Percentiles rank a stretch among this genome's conserved stretches.
phyloP scores from a whole-genome alignment of 2,329 filamentous ascomycete genomes.

The Amauroascus niger region DNA sequence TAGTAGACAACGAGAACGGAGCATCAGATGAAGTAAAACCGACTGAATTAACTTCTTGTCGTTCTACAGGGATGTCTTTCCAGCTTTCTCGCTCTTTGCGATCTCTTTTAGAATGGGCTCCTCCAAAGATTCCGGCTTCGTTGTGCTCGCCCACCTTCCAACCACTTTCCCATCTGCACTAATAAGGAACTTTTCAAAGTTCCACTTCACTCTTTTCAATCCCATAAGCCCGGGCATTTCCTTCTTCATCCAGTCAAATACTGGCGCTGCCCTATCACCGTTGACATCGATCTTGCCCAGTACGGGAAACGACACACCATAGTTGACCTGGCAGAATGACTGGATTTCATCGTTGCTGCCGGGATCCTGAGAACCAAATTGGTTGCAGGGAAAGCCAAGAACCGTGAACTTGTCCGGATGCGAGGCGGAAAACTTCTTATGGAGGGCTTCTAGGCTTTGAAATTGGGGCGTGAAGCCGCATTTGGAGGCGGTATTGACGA shows the following conservation, averaged over 20 bases:
- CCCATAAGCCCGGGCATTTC: constrained; percentile 74
- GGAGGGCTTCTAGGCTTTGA: constrained; percentile 78
- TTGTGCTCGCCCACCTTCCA: constrained; percentile 75
- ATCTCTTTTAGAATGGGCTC: constrained; percentile 65
- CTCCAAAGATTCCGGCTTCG: constrained; percentile 76
- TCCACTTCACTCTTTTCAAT: constrained; percentile 93
- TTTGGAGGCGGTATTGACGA: constrained; percentile 97
- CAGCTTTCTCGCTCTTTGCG: constrained; percentile 42
- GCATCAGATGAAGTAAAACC: neutral
- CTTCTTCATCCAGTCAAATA: constrained; percentile 66
- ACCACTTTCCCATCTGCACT: constrained; percentile 77
- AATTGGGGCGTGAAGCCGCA: constrained; percentile 98
- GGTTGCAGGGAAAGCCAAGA: constrained; percentile 97
- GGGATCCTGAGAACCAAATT: constrained; percentile 87
- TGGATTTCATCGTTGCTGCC: constrained; percentile 72
- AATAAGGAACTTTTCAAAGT: constrained; percentile 97
- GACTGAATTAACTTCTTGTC: neutral
- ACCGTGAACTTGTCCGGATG: constrained; percentile 71
- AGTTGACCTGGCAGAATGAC: constrained; percentile 83
- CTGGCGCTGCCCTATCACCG: constrained; percentile 65
- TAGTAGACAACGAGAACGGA: neutral
- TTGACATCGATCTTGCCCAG: constrained; percentile 92
- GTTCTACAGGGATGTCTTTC: constrained; percentile 12
- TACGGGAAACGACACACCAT: constrained; percentile 84
- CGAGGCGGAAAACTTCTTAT: constrained; percentile 62